Base-by-base conservation (phyloP, 345 rosid species). In the Gossypium herbaceum region DNA sequence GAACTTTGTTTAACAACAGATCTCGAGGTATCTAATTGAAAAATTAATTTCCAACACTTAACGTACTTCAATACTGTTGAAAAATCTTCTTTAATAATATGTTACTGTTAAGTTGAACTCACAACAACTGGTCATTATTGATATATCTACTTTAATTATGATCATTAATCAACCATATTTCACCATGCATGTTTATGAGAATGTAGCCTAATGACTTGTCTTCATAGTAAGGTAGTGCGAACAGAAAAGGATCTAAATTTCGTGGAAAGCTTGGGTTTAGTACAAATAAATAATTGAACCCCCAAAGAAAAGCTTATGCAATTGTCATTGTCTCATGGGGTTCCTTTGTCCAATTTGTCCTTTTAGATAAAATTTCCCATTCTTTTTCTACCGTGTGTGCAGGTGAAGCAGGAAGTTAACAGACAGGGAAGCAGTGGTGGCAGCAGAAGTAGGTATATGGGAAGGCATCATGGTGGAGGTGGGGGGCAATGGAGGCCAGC, bases 401-500 rank as follows among this genome's bases (percentile, higher is more conserved):
- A 55, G 58, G 58, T n/a, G 58, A 20, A 72, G 77, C 85, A 77
- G 75, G 88, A 82, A 25, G 73, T 24, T 58, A 34, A 20, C 9
- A 81, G 67, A 68, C 48, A 22, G 54, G 82, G 77, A 72, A 72
- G 81, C 82, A 80, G 48, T 12, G 68, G 77, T 34, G 80, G 78
- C 51, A 41, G 71, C 61, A 27, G 76, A 29, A 48, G 76, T 58
- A 77, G 82, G 68, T 73, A 72, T 29, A 73, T 68, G 27, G 62
- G 76, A 67, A 87, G 86, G 77, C 79, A 79, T 25, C 43, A 79
- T 60, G 78, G 80, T 9, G 81, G 76, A 45, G 61, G 61, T 2
- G 75, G 85, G 7, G 81, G 89, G 19, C 91, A 85, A 55, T 94
- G 98, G 98, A 89, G 84, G 84, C 98, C 97, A 85, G 91, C 93